Evolutionary conservation across 108 stramenopile species (phyloP).

Genomic region (Epithemia pelagica): DNA sequence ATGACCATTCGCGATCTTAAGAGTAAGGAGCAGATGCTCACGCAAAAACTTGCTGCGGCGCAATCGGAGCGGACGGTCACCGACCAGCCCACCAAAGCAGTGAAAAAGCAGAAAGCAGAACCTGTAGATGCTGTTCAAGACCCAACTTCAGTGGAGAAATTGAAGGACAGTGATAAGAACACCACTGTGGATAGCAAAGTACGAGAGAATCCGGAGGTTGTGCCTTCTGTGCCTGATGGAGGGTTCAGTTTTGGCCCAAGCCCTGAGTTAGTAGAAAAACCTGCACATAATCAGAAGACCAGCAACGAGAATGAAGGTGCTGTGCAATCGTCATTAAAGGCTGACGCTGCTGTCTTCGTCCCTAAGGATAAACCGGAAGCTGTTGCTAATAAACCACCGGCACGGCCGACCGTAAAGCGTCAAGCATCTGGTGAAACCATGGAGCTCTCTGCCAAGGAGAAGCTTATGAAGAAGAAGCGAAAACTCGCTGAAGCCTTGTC

Average conservation of each 20-base stretch:
- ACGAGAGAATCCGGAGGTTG: conserved; percentile 3
- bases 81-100: conserved; percentile 7
- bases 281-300: background rate
- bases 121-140: background rate
- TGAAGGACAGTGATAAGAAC: background rate
- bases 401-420: conserved; percentile 5
- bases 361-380: background rate
- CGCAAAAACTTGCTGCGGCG: conserved; percentile 17
- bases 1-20: conserved; percentile 27
- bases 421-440: conserved; percentile 25
- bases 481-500: conserved; percentile 23
- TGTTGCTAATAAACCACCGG: conserved; percentile 1
- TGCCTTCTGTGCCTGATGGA: conserved; percentile 37
- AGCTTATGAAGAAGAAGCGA: conserved; percentile 46
- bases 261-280: background rate
- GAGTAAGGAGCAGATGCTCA: conserved; percentile 22
- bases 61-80: conserved; percentile 5
- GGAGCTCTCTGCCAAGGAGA: conserved; percentile 36
- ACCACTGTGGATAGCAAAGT: background rate
- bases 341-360: background rate
- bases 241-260: conserved; percentile 64
- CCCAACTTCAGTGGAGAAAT: background rate
- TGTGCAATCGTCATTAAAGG: background rate
- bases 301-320: background rate
- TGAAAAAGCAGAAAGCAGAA: conserved; percentile 6